Conservation (phyloP, 192 early-diverging fungal genomes). For the Coemansia furcata region DNA sequence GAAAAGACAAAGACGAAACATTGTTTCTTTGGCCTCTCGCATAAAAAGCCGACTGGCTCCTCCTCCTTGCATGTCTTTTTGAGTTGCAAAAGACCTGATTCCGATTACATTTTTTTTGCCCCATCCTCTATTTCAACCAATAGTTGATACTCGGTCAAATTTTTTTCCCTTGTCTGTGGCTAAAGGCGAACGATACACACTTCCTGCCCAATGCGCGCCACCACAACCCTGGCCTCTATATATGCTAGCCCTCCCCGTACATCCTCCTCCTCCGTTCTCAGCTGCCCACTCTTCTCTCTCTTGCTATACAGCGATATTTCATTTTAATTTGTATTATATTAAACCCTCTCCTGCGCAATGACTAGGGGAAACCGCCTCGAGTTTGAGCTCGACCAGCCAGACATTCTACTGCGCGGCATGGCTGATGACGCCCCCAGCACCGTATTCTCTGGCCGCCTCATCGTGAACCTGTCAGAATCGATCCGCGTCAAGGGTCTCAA, state of each 20-base stretch:
- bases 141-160: not conserved
- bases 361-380: conserved; percentile 38
- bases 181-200: not conserved
- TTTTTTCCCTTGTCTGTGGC: not conserved
- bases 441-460: conserved; percentile 58
- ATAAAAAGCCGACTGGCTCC: not conserved
- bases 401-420: conserved; percentile 51
- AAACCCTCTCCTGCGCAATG: conserved; percentile 11
- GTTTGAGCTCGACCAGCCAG: conserved; percentile 53
- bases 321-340: not conserved
- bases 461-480: conserved; percentile 50
- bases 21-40: not conserved
- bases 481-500: conserved; percentile 58
- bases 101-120: not conserved
- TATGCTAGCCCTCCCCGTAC: not conserved
- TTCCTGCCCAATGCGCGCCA: not conserved
- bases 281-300: not conserved
- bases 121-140: not conserved
- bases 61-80: conserved; percentile 3
- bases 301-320: not conserved
- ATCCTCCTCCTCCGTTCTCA: not conserved
- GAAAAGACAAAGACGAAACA: not conserved
- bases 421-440: conserved; percentile 38
- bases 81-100: not conserved
- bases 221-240: not conserved